Base-by-base conservation (phyloP, 225 moss, liverwort and hornwort genomes). In the Pleurozium schreberi region DNA sequence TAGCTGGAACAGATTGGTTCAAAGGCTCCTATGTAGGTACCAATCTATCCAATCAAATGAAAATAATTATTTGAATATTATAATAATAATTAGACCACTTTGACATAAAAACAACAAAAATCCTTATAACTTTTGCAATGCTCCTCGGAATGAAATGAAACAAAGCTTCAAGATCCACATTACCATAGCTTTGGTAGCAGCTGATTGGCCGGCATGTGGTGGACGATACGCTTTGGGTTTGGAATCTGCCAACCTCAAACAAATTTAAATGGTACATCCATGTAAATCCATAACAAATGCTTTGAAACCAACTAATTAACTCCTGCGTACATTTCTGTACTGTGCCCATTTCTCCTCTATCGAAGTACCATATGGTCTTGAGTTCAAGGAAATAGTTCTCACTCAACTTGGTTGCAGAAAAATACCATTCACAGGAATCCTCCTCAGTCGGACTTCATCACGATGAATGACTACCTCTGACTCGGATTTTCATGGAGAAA, bases 141-240 rank as follows among this genome's bases (percentile, higher is more conserved):
- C 25, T 65, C 36, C 3, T 50, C 50, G 12, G 7, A 45, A 50
- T 36, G 26, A 83, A 65, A 36, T 50, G 26, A 65, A 65, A 50
- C 34, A 50, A 65, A 50, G 34, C 82, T 47, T 84, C 50, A 88
- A 14, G 53, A 77, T 80, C 50, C 62, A 49, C 80, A 85, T 91
- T 81, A 99, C 99, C 97, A 96, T 97, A 71, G 97, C 96, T 93
- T 93, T 96, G 34, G 96, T 93, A 83, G 96, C 93, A 87, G 95
- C 99, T 89, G 99, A 95, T 89, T 95, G 95, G 62, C 96, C 94
- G 84, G 97, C 91, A 88, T 97, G 96, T 50, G 99, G 99, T 89
- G 97, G 97, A 81, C 97, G 99, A 94, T 99, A 99, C 10, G 96
- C 93, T 90, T 92, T 93, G 69, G 97, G 94, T 88, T 97, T 97